phyloP scores from a whole-genome alignment of 2,329 filamentous ascomycete genomes.

The Xylariaceae sp. region DNA sequence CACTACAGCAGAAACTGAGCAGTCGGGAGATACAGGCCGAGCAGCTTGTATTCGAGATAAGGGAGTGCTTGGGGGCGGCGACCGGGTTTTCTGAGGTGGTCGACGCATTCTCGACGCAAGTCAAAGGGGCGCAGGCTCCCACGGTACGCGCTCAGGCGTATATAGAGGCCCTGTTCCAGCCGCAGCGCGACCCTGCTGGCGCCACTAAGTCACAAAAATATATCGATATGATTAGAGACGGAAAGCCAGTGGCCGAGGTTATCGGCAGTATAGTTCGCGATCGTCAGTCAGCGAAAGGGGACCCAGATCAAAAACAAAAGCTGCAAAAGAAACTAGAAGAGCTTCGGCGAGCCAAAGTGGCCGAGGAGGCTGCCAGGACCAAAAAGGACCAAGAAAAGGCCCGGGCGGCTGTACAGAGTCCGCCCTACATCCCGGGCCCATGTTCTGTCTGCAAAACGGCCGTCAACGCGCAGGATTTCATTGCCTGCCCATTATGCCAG shows the following conservation, averaged over 20 bases:
- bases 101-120: constrained; percentile 31
- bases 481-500: constrained; percentile 45
- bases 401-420: constrained; percentile 32
- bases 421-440: constrained; percentile 36
- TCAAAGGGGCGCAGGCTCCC: constrained; percentile 33
- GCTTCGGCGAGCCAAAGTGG: constrained; percentile 45
- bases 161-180: constrained; percentile 41
- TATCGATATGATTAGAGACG: constrained; percentile 36
- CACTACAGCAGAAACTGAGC: constrained; percentile 29
- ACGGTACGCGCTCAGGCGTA: constrained; percentile 39
- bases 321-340: constrained; percentile 42
- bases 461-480: constrained; percentile 36
- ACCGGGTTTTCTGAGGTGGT: constrained; percentile 28
- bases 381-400: constrained; percentile 40
- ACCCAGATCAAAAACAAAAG: constrained; percentile 37
- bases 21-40: constrained; percentile 28
- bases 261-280: constrained; percentile 34
- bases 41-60: constrained; percentile 29
- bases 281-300: constrained; percentile 28
- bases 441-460: constrained; percentile 39
- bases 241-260: constrained; percentile 30
- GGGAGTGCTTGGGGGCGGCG: constrained; percentile 24
- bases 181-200: constrained; percentile 33
- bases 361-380: constrained; percentile 34
- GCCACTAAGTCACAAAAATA: constrained; percentile 36